These are phyloP conservation scores for Neocatenulostroma microsporum DNA, from an alignment of 2,329 filamentous ascomycete species.

Conservation along the genomic window DNA sequence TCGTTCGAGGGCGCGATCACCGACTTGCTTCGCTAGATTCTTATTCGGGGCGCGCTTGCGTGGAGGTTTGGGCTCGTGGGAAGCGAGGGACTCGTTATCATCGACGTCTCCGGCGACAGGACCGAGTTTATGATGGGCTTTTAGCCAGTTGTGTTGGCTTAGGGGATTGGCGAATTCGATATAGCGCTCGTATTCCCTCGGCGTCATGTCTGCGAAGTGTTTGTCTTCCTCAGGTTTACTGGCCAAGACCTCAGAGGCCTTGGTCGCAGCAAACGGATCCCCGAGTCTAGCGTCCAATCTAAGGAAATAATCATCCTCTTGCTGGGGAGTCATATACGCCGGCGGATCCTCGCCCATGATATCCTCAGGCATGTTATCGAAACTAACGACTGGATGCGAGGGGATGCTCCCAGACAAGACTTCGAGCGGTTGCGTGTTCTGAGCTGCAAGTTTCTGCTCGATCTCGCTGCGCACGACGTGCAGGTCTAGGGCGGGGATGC, in stretches of 20 bases:
- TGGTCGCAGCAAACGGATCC: neutral
- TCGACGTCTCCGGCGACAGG: slow-evolving; percentile 22
- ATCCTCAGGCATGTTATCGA: slow-evolving; percentile 16
- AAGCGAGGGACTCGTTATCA: slow-evolving; percentile 68
- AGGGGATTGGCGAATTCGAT: slow-evolving; percentile 68
- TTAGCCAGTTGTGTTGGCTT: slow-evolving; percentile 90
- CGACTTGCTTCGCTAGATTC: slow-evolving; percentile 30
- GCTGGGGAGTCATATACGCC: slow-evolving; percentile 59
- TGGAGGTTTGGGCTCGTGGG: slow-evolving; percentile 71
- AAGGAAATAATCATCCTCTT: slow-evolving; percentile 66
- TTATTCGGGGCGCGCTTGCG: slow-evolving; percentile 27
- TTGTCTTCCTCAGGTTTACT: slow-evolving; percentile 20
- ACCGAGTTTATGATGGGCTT: slow-evolving; percentile 17
- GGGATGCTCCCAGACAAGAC: slow-evolving; percentile 35
- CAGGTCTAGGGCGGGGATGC: slow-evolving; percentile 25
- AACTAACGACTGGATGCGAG: slow-evolving; percentile 24
- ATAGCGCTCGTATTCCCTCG: slow-evolving; percentile 40
- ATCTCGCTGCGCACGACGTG: slow-evolving; percentile 26
- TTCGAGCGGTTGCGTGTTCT: slow-evolving; percentile 26
- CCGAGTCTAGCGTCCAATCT: slow-evolving; percentile 47
- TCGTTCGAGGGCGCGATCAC: slow-evolving; percentile 28
- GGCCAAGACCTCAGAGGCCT: too few species aligned
- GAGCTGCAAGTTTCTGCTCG: slow-evolving; percentile 24
- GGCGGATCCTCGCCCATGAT: neutral
- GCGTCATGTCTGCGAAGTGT: slow-evolving; percentile 32